Base-by-base conservation (phyloP, 2,329 filamentous ascomycete genomes). In the Chrysoporthe puriensis region DNA sequence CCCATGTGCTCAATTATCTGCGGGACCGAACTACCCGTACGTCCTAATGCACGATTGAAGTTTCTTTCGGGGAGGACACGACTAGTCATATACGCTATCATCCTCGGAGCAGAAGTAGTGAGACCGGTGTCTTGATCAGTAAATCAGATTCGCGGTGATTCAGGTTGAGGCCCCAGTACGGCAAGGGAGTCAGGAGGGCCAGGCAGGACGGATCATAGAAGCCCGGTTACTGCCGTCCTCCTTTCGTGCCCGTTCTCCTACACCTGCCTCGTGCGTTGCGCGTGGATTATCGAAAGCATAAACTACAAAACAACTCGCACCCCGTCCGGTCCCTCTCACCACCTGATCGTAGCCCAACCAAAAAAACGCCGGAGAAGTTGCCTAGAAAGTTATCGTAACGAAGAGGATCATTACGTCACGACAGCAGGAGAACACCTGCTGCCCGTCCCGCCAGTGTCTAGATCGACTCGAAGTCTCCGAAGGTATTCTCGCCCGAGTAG, bases 401-500 rank as follows among this genome's bases (percentile, higher is more conserved):
- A 70, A 50, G 66, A 44, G 43, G 46, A 64, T 69, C 66, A 63
- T 65, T 36, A 58, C 66, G 64, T 60, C 63, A 52, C 48, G 36
- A n/a, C 56, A 61, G 63, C 54, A 66, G 58, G 46, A 48, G 52
- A 52, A 46, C 18, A 36, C 63, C n/a, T 58, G 52, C 36, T 43
- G 54, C 52, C 63, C 43, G 18, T 43, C 64, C 68, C 21, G 42
- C 21, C 14, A 46, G 13, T 13, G n/a, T 11, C 42, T 61, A 69
- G 40, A 65, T 48, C 68, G 77, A 76, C 76, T 84, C 77, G 70
- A 80, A 79, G 54, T 71, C 78, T 77, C 96, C 96, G 78, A 99
- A 99, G 66, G 96, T 99, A 87, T 98, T 99, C 89, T 98, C 96
- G 83, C 96, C 96, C 62, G 95, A 98, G 87, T 97, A 97, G 75